phyloP scores from a whole-genome alignment of 257 asterid genomes.

The Nemophila menziesii region DNA sequence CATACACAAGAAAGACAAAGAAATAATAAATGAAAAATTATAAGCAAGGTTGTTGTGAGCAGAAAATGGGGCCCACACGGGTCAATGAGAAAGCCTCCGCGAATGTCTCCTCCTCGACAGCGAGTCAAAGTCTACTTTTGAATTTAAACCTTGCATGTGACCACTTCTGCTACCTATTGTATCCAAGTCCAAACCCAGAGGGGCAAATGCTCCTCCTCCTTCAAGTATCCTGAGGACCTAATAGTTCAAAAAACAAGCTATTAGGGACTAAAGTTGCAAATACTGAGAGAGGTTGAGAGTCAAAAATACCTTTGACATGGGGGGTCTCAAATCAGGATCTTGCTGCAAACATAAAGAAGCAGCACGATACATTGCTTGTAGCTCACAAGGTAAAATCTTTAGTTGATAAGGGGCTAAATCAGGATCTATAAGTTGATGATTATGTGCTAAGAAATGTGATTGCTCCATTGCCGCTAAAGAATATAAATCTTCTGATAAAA shows the following conservation, averaged over 20 bases:
- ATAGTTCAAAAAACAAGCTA: not conserved
- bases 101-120: conserved; percentile 32
- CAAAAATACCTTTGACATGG: conserved; percentile 66
- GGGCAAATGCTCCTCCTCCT: conserved; percentile 33
- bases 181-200: conserved; percentile 27
- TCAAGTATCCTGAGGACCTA: conserved; percentile 65
- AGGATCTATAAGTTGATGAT: conserved; percentile 39
- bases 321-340: conserved; percentile 67
- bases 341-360: conserved; percentile 69
- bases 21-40: not conserved
- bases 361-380: conserved; percentile 55
- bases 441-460: conserved; percentile 31
- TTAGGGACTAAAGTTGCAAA: not conserved
- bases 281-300: not conserved
- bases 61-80: too few species aligned
- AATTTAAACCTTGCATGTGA: conserved; percentile 28
- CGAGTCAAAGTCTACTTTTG: conserved; percentile 19
- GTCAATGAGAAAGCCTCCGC: conserved; percentile 41
- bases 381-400: conserved; percentile 40
- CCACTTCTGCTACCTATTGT: conserved; percentile 59
- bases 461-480: conserved; percentile 37
- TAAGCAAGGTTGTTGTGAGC: too few species aligned
- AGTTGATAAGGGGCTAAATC: conserved; percentile 29
- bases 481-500: conserved; percentile 31
- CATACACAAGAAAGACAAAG: not conserved